Evolutionary conservation across 1,284 basidiomycete species (phyloP).

Genomic region (Fistulina hepatica): DNA sequence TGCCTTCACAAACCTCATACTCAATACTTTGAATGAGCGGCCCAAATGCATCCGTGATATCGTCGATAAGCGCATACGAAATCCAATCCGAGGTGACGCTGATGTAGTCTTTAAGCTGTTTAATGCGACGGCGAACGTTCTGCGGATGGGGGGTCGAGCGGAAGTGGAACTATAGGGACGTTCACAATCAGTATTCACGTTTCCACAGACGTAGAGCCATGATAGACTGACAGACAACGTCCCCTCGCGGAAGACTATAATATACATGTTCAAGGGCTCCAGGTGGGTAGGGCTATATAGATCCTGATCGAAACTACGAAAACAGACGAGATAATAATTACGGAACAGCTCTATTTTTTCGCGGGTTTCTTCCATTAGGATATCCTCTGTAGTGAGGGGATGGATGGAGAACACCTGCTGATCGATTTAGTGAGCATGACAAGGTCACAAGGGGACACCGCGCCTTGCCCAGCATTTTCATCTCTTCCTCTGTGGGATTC

Average conservation of each 20-base stretch:
- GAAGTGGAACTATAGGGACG: conserved; percentile 78
- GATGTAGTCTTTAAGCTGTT: conserved; percentile 99
- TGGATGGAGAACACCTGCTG: conserved; percentile 89
- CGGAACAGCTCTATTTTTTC: conserved; percentile 99
- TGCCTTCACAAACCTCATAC: too few relatives aligned
- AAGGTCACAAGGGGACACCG: conserved; percentile 9
- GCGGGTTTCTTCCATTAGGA: conserved; percentile 97
- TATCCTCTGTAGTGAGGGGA: conserved; percentile 98
- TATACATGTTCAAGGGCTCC: conserved; percentile 99
- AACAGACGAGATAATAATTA: conserved; percentile 99
- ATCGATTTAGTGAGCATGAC: conserved; percentile 2
- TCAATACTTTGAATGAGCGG: conserved; percentile 98
- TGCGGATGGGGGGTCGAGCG: conserved; percentile 94
- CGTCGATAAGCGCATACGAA: conserved; percentile 98
- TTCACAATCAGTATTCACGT: too few relatives aligned
- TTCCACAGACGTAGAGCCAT: neutral
- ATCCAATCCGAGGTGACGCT: conserved; percentile 99
- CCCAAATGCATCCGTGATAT: conserved; percentile 99
- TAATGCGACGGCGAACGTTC: conserved; percentile 95
- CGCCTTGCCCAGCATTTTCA: conserved; percentile 92
- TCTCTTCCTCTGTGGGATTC: conserved; percentile 94
- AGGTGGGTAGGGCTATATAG: conserved; percentile 95
- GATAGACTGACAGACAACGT: conserved; percentile 67
- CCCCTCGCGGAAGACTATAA: conserved; percentile 98
- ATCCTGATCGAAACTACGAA: conserved; percentile 98